phyloP scores from a whole-genome alignment of 495 filamentous ascomycete genomes.

The Cryomyces antarcticus region DNA sequence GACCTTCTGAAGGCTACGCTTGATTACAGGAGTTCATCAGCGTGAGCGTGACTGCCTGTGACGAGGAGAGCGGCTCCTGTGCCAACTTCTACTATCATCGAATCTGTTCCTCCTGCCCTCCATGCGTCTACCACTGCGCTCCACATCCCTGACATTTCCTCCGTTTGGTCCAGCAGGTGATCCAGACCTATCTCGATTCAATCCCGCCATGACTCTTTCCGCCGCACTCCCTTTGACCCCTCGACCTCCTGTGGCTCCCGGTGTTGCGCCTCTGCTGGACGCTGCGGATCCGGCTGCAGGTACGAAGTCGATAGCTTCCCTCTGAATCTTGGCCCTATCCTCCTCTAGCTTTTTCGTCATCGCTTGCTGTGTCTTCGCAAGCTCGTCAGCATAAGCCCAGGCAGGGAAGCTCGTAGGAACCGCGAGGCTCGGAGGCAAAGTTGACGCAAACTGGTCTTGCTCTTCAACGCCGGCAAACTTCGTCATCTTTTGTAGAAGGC shows the following conservation, averaged over 20 bases:
- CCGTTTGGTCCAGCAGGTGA: not conserved
- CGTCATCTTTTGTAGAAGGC: constrained; percentile 57
- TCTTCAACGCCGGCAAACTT: constrained; percentile 55
- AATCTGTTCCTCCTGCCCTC: not conserved
- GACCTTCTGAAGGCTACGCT: too few species aligned
- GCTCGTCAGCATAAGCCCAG: constrained; percentile 52
- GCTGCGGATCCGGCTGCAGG: constrained; percentile 15
- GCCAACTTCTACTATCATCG: not conserved
- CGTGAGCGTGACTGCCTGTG: not conserved
- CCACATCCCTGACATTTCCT: not conserved
- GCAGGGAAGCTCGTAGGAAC: constrained; percentile 42
- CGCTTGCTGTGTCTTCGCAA: constrained; percentile 44
- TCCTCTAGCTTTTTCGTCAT: constrained; percentile 37
- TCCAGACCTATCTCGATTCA: constrained; percentile 2
- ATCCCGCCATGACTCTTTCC: constrained; percentile 8
- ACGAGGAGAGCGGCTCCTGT: not conserved
- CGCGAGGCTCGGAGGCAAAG: constrained; percentile 40
- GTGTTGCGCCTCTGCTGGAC: not conserved
- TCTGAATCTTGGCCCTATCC: constrained; percentile 29
- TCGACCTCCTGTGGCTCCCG: not conserved
- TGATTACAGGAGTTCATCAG: too few species aligned
- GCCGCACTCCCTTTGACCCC: constrained; percentile 2
- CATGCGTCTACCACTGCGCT: not conserved
- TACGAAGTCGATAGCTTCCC: constrained; percentile 64
- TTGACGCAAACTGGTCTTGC: constrained; percentile 53